Conservation (phyloP, 345 rosid species). For the Citrus reticulata region DNA sequence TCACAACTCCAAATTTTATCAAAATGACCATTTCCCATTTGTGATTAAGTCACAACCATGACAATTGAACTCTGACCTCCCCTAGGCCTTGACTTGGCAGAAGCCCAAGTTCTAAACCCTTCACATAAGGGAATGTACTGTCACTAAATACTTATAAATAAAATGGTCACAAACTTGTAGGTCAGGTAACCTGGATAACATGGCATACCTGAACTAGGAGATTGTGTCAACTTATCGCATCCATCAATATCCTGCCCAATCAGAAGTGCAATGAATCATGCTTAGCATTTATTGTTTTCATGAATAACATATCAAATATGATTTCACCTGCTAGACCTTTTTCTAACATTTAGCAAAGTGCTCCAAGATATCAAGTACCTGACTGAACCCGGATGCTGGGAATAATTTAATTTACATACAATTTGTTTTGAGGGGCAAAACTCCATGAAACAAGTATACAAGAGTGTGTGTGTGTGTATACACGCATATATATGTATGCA, state of each 20-base stretch:
- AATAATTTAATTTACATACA: background rate
- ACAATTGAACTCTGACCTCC: background rate
- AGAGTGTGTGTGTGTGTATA: too few relatives aligned
- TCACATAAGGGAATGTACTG: background rate
- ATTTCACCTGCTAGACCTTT: background rate
- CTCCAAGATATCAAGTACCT: background rate
- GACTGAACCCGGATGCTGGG: background rate
- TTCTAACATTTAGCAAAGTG: background rate
- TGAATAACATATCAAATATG: background rate
- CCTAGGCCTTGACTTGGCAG: background rate
- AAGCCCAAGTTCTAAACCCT: background rate
- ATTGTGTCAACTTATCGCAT: constrained; percentile 24
- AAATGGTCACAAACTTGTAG: background rate
- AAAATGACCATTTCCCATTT: background rate
- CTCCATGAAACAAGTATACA: background rate
- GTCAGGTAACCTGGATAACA: constrained; percentile 9
- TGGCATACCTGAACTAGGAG: constrained; percentile 20
- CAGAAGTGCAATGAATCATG: constrained; percentile 10
- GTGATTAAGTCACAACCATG: background rate
- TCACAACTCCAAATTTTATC: background rate
- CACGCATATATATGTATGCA: too few relatives aligned
- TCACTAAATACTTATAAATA: background rate
- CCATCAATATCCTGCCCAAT: constrained; percentile 45
- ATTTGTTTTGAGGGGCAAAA: background rate
- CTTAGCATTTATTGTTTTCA: constrained; percentile 7